A percentile compares a stretch with the other conserved stretches of the same genome.
These are phyloP conservation scores for Ophiosphaerella herpotricha DNA, from an alignment of 2,329 filamentous ascomycete species.

Conservation along the genomic window DNA sequence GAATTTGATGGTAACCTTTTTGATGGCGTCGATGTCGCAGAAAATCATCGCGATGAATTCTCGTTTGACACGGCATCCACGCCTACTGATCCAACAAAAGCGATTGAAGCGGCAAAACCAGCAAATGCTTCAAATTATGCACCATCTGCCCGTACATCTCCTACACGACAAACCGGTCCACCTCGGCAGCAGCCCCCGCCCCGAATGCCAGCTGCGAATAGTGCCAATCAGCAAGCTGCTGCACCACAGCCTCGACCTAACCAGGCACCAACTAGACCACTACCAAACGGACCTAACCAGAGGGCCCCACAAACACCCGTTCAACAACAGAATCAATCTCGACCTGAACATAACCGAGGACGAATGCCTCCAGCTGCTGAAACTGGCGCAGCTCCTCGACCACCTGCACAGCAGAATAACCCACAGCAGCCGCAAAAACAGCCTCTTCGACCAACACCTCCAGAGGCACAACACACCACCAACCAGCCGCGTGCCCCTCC, in stretches of 20 bases:
- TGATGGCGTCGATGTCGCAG: constrained; percentile 61
- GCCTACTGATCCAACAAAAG: constrained; percentile 13
- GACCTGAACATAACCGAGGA: constrained; percentile 24
- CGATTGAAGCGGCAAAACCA: constrained; percentile 16
- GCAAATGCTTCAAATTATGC: constrained; percentile 15
- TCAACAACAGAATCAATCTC: constrained; percentile 25
- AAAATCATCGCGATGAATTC: constrained; percentile 67
- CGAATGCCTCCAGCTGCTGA: constrained; percentile 31
- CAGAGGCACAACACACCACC: constrained; percentile 25
- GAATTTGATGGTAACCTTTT: constrained; percentile 60
- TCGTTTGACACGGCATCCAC: constrained; percentile 32
- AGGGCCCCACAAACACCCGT: constrained; percentile 34
- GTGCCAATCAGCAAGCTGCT: constrained; percentile 23
- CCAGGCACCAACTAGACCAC: constrained; percentile 23
- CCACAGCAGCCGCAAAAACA: constrained; percentile 27
- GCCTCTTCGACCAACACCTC: constrained; percentile 28
- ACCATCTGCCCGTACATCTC: constrained; percentile 26
- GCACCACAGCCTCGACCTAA: constrained; percentile 34
- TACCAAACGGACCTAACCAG: constrained; percentile 30
- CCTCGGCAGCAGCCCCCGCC: constrained; percentile 23
- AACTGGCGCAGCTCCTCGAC: constrained; percentile 22
- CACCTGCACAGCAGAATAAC: constrained; percentile 18
- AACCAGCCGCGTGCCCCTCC: constrained; percentile 19
- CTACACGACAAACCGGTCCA: constrained; percentile 22
- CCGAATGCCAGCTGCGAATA: constrained; percentile 30